phyloP scores from a whole-genome alignment of 768 basidiomycete genomes.

The Tephrocybe sp. region DNA sequence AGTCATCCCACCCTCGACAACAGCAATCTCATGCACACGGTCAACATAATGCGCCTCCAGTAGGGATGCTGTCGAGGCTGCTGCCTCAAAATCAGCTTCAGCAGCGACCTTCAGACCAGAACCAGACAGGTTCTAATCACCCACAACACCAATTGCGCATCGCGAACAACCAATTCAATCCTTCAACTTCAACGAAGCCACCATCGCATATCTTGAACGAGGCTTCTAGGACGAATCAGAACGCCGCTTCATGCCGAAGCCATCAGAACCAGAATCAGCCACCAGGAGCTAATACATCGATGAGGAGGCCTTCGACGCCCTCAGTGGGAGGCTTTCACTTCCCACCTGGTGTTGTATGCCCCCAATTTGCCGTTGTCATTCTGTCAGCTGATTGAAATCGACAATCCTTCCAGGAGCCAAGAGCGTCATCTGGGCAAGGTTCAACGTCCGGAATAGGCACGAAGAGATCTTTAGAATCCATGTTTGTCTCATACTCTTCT shows the following conservation, averaged over 20 bases:
- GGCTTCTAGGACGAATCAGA: slow-evolving; percentile 5
- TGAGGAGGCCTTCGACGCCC: slow-evolving; percentile 27
- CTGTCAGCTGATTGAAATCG: neutral
- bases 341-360: slow-evolving; percentile 44
- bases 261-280: slow-evolving; percentile 19
- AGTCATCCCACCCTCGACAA: slow-evolving; percentile 6
- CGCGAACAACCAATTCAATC: slow-evolving; percentile 1
- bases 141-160: slow-evolving; percentile 1
- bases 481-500: slow-evolving; percentile 27
- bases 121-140: neutral
- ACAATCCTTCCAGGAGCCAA: slow-evolving; percentile 17
- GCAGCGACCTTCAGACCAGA: slow-evolving; percentile 1
- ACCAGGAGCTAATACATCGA: slow-evolving; percentile 1
- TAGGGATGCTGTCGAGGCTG: slow-evolving; percentile 9
- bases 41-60: neutral
- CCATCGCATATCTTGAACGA: slow-evolving; percentile 9
- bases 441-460: slow-evolving; percentile 18
- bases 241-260: slow-evolving; percentile 5
- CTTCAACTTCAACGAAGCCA: neutral
- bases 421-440: slow-evolving; percentile 10
- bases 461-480: slow-evolving; percentile 34
- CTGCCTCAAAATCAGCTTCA: slow-evolving; percentile 5
- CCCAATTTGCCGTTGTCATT: neutral
- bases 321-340: slow-evolving; percentile 52
- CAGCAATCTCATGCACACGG: slow-evolving; percentile 7